Conservation (phyloP, 2,329 filamentous ascomycete genomes). For the Aspergillus udagawae region DNA sequence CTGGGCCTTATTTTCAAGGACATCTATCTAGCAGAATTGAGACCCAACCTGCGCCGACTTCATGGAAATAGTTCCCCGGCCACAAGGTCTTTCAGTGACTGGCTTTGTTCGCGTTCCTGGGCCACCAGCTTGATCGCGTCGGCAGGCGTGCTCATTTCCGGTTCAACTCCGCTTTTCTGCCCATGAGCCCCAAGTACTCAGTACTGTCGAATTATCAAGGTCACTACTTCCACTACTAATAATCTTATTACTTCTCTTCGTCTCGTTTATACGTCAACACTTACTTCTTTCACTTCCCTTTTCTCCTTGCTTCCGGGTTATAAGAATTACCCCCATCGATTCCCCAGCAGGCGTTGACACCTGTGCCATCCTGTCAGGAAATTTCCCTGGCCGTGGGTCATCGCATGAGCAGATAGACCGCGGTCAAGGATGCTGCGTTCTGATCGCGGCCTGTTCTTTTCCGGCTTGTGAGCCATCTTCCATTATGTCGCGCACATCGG, state of each 20-base stretch:
- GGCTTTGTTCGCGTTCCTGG: slow-evolving; percentile 8
- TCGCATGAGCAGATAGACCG: slow-evolving; percentile 15
- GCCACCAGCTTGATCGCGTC: slow-evolving; percentile 11
- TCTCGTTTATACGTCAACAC: background rate
- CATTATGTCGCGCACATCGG: slow-evolving; percentile 76
- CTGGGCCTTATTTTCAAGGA: background rate
- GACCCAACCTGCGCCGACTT: background rate
- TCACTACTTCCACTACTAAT: background rate
- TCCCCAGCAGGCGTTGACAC: background rate
- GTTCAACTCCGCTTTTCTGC: background rate
- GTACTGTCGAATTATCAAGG: background rate
- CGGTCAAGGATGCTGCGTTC: slow-evolving; percentile 39
- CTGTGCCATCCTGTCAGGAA: slow-evolving; percentile 8
- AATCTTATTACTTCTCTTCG: background rate
- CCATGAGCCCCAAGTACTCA: background rate
- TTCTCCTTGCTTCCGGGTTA: background rate
- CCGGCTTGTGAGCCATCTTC: slow-evolving; percentile 41
- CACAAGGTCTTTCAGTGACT: slow-evolving; percentile 4
- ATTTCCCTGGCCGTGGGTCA: slow-evolving; percentile 18
- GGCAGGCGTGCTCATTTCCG: background rate
- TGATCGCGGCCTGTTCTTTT: slow-evolving; percentile 28
- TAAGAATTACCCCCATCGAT: background rate
- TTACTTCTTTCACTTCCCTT: background rate
- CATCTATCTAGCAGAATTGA: background rate
- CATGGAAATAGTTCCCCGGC: slow-evolving; percentile 4